These are phyloP conservation scores for baker's yeast (Saccharomyces cerevisiae) DNA, from an alignment of 805 yeast species.

Conservation along the genomic window DNA sequence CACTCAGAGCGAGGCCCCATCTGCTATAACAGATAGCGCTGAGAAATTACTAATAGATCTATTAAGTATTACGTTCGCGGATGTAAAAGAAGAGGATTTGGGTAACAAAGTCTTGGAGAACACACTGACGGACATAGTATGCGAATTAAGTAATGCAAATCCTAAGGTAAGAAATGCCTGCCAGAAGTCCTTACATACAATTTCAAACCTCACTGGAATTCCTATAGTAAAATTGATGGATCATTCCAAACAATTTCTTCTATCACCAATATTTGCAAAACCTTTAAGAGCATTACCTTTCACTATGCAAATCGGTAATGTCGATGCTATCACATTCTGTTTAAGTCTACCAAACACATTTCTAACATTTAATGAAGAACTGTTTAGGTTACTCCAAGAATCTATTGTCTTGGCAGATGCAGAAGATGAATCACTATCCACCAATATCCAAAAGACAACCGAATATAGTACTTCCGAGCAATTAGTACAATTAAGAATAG, in stretches of 20 bases:
- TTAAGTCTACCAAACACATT: conserved; percentile 73
- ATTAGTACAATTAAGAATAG: conserved; percentile 77
- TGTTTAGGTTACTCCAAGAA: conserved; percentile 75
- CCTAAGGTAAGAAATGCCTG: conserved; percentile 75
- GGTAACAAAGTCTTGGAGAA: conserved; percentile 67
- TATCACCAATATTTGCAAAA: conserved; percentile 93
- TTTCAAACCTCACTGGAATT: conserved; percentile 62
- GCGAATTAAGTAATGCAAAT: conserved; percentile 86
- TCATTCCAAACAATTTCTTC: conserved; percentile 71
- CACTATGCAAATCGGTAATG: conserved; percentile 97
- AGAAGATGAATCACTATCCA: conserved; percentile 89
- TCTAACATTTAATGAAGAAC: conserved; percentile 79
- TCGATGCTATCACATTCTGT: conserved; percentile 93
- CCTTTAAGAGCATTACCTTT: conserved; percentile 95
- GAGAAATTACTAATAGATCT: conserved; percentile 56
- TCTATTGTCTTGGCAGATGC: conserved; percentile 94
- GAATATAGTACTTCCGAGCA: conserved; percentile 88
- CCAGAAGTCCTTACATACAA: conserved; percentile 54
- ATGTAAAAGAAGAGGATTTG: conserved; percentile 49
- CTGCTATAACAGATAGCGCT: conserved; percentile 66
- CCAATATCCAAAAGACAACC: conserved; percentile 64
- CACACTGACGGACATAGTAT: conserved; percentile 79
- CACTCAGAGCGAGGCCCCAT: conserved; percentile 81
- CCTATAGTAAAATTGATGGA: conserved; percentile 68
- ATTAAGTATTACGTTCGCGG: conserved; percentile 56